Evolutionary conservation across 495 filamentous ascomycete genomes (phyloP).

Genomic region (Lophiotrema nucula): DNA sequence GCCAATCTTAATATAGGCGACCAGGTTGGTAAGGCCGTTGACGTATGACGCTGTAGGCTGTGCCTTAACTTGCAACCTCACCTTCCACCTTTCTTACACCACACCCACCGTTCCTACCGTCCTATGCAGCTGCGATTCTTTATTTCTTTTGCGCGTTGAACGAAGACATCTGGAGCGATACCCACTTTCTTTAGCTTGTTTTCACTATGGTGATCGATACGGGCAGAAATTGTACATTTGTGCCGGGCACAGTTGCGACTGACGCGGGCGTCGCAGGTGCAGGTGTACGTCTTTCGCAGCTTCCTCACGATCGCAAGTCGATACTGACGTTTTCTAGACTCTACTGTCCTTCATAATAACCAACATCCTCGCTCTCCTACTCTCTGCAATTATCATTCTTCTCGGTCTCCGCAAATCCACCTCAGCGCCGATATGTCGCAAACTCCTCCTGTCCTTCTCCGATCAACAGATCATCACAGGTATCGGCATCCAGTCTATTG

Average conservation of each 20-base stretch:
- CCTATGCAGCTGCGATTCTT: too few relatives aligned
- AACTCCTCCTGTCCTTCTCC: constrained; percentile 56
- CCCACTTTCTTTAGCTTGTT: too few relatives aligned
- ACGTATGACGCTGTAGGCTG: too few relatives aligned
- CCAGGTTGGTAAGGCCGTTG: too few relatives aligned
- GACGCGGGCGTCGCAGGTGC: constrained; percentile 59
- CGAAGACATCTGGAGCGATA: too few relatives aligned
- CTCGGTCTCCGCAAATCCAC: constrained; percentile 41
- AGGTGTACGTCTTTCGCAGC: constrained; percentile 47
- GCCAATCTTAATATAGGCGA: too few relatives aligned
- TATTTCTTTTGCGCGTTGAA: too few relatives aligned
- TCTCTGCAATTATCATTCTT: constrained; percentile 51
- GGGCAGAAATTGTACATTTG: constrained; percentile 45
- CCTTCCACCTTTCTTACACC: too few relatives aligned
- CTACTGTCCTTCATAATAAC: constrained; percentile 62
- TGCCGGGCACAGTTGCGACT: constrained; percentile 46
- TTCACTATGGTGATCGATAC: too few relatives aligned
- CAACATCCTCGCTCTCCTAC: constrained; percentile 49
- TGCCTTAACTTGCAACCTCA: too few relatives aligned
- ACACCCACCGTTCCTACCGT: too few relatives aligned
- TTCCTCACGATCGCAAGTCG: not conserved
- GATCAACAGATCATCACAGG: constrained; percentile 63
- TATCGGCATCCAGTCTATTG: constrained; percentile 58
- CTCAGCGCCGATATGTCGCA: constrained; percentile 51
- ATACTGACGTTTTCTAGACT: constrained; percentile 40